A percentile compares a stretch with the other conserved stretches of the same genome.
phyloP scores from a whole-genome alignment of 495 filamentous ascomycete species.

The Extremus antarcticus region DNA sequence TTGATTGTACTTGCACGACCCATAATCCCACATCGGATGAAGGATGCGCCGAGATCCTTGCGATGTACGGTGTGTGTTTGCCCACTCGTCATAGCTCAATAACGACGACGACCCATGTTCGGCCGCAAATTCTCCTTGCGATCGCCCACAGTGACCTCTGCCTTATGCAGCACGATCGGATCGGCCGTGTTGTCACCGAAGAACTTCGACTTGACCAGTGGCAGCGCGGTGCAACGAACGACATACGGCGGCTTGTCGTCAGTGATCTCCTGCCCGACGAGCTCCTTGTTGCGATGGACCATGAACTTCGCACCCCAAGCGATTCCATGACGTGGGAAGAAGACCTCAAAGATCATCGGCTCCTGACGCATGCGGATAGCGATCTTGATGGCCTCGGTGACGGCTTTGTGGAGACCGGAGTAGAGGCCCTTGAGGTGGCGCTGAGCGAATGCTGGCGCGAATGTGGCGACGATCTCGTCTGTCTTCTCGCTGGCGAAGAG shows the following conservation, averaged over 20 bases:
- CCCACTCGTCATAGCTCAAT: no score
- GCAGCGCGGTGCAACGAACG: constrained; percentile 3
- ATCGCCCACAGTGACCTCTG: constrained; percentile 8
- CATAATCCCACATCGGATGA: no score
- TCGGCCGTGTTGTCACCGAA: not conserved
- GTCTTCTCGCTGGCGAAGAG: not conserved
- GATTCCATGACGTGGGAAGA: constrained; percentile 5
- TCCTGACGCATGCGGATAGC: constrained; percentile 12
- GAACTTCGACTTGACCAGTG: constrained; percentile 3
- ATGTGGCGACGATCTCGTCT: not conserved
- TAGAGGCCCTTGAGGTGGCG: not conserved
- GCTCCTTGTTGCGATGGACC: constrained; percentile 13
- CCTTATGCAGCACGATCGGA: constrained; percentile 1
- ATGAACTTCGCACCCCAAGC: constrained; percentile 10
- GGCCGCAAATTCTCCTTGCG: constrained; percentile 1
- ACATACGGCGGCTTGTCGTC: constrained; percentile 3
- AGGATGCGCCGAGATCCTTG: no score
- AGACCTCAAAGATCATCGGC: not conserved
- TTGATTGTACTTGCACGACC: no score
- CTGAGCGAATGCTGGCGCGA: not conserved
- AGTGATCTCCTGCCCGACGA: constrained; percentile 1
- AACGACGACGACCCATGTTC: not conserved
- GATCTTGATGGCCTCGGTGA: constrained; percentile 10
- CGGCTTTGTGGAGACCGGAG: not conserved
- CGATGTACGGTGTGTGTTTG: no score